Base-by-base conservation (phyloP, 768 basidiomycete genomes). In the Trametes meyenii region DNA sequence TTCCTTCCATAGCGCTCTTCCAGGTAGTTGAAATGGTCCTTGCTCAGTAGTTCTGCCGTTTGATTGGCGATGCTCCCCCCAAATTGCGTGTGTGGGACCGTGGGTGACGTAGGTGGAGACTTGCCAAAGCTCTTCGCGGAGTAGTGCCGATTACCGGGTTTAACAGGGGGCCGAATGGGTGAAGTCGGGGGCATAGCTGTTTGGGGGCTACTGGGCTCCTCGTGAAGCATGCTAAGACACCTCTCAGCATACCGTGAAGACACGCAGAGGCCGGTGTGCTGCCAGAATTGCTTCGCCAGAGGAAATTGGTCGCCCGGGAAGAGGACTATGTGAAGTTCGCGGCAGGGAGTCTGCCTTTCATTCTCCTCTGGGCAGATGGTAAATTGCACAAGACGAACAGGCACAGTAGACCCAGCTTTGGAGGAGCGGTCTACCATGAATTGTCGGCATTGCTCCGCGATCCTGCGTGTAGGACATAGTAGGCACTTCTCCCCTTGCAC, bases 1-100 rank as follows among this genome's bases (percentile, higher is more conserved):
- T 96, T 98, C 6, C 96, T 85, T 0, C 94, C 96, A 66, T 97
- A 98, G 14, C 96, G 87, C 74, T 98, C 95, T 73, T 98, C 96
- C 24, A 98, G 80, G 73, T 96, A 98, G 6, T 81, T 79, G 1
- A 77, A 74, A 54, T 90, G 85, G 66, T 94, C 94, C 19, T 77
- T 71, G 51, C 79, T 81, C 51, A 92, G 73, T 11, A 75, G 72
- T 38, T 93, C 90, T 8, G 50, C 23, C 4, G 49, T 46, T 26
- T 55, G 49, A 10, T 54, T 51, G 13, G 40, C 52, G 19, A 54
- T 44, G 46, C 50, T 54, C 2, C 45, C 40, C 21, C 23, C 29
- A 39, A 35, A 42, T 13, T 36, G 48, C 16, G 24, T 50, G 17
- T 65, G 29, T 19, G 49, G 50, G 19, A 42, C 14, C 3, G 51